Evolutionary conservation across 805 yeast species (phyloP).

Genomic region (Ogataea thermomethanolica): DNA sequence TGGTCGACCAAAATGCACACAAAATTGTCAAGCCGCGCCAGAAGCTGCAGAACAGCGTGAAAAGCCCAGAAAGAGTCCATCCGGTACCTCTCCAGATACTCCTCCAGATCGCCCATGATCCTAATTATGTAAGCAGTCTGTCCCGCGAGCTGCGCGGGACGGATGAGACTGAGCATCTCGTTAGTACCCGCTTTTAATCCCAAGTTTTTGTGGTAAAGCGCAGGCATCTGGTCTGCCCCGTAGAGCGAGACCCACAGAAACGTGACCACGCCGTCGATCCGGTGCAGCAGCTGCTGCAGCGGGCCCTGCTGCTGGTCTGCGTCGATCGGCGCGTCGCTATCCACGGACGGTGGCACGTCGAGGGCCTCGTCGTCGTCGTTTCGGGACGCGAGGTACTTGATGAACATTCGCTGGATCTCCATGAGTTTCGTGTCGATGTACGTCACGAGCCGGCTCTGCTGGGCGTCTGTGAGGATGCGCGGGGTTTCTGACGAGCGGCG

Average conservation of each 20-base stretch:
- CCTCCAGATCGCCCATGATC: constrained; percentile 65
- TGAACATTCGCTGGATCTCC: constrained; percentile 52
- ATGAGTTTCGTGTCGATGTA: constrained; percentile 55
- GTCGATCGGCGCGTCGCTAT: constrained; percentile 2
- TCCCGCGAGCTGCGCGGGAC: constrained; percentile 40
- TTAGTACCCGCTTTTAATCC: not conserved
- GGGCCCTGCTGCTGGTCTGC: constrained; percentile 1
- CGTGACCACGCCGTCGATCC: constrained; percentile 46
- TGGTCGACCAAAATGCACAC: constrained; percentile 30
- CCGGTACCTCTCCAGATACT: constrained; percentile 46
- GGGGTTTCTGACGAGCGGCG: not conserved
- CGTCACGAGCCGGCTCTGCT: constrained; percentile 52
- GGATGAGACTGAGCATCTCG: constrained; percentile 13
- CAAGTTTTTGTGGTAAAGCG: constrained; percentile 25
- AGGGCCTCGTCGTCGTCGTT: constrained; percentile 25
- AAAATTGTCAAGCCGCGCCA: constrained; percentile 31
- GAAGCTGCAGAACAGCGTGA: constrained; percentile 19
- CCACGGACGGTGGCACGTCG: not conserved
- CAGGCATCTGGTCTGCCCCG: constrained; percentile 29
- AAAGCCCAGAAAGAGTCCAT: constrained; percentile 23
- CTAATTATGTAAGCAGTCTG: constrained; percentile 60
- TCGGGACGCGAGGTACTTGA: constrained; percentile 34
- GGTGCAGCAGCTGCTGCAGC: constrained; percentile 38
- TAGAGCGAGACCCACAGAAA: constrained; percentile 61
- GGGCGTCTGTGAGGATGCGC: constrained; percentile 40